Evolutionary conservation across 2,329 filamentous ascomycete species (phyloP).

Genomic region (Diaporthe citriasiana): DNA sequence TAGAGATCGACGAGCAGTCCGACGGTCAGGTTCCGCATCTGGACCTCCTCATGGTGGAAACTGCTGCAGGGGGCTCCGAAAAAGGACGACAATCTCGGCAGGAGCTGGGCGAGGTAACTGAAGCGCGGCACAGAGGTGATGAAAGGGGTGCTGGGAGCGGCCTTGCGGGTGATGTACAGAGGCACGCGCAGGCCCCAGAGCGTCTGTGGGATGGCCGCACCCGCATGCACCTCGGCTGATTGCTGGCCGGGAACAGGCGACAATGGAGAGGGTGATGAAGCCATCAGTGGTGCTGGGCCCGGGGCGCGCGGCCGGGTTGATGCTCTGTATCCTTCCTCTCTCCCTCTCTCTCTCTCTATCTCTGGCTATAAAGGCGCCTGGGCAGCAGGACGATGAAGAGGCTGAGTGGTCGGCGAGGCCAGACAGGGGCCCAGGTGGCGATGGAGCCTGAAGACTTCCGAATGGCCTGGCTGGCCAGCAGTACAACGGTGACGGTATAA

Average conservation of each 20-base stretch:
- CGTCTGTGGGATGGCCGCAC: conserved; percentile 56
- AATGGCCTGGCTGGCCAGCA: conserved; percentile 1
- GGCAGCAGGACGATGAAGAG: background rate
- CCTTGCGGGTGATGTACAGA: conserved; percentile 66
- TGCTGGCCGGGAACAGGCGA: conserved; percentile 29
- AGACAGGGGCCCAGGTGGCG: conserved; percentile 5
- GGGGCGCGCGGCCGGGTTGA: conserved; percentile 1
- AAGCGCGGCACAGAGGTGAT: conserved; percentile 69
- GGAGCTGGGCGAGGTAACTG: conserved; percentile 70
- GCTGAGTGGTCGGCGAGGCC: conserved; percentile 1
- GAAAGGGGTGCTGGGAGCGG: conserved; percentile 63
- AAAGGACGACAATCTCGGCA: conserved; percentile 67
- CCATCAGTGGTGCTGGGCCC: conserved; percentile 18
- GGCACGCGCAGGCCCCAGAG: conserved; percentile 70
- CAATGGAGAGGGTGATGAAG: conserved; percentile 29
- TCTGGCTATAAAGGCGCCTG: background rate
- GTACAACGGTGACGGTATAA: too few species aligned
- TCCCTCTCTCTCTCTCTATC: too few species aligned
- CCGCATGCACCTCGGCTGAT: conserved; percentile 37
- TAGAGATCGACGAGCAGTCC: conserved; percentile 71
- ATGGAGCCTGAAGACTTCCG: conserved; percentile 13
- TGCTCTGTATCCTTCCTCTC: too few species aligned
- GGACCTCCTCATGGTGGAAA: conserved; percentile 70
- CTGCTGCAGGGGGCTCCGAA: conserved; percentile 69
- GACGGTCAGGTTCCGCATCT: conserved; percentile 66